Conservation (phyloP, 2,329 filamentous ascomycete species). For the Sarocladiaceae sp. region DNA sequence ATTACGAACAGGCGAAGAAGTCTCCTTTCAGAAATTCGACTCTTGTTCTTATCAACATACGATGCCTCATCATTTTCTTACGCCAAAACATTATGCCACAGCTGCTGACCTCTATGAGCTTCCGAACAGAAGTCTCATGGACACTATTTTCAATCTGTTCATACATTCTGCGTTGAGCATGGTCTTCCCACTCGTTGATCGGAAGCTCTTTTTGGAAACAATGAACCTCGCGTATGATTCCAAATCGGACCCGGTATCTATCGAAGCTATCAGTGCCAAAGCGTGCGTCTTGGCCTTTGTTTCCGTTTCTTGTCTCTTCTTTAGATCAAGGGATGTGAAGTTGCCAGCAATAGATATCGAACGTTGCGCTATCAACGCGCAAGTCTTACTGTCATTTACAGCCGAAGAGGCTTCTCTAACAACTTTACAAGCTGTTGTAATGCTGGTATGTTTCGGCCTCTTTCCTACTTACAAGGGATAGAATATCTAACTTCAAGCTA, state of each 20-base stretch:
- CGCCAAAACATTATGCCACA: neutral
- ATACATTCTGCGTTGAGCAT: conserved; percentile 24
- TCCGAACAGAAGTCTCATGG: conserved; percentile 11
- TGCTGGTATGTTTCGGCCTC: conserved; percentile 29
- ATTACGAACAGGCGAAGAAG: neutral
- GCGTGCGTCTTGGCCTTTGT: conserved; percentile 39
- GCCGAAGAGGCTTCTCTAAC: conserved; percentile 30
- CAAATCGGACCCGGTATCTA: conserved; percentile 2
- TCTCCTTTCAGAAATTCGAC: neutral
- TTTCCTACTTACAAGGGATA: neutral
- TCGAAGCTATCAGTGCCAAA: conserved; percentile 23
- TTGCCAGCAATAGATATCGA: conserved; percentile 1
- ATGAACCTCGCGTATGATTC: conserved; percentile 33
- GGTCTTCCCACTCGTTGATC: conserved; percentile 37
- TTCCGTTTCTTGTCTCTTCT: conserved; percentile 25
- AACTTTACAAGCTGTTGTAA: conserved; percentile 30
- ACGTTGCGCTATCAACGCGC: conserved; percentile 15
- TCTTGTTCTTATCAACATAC: neutral
- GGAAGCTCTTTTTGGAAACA: conserved; percentile 31
- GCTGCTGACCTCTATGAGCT: neutral
- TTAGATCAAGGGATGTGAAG: conserved; percentile 9
- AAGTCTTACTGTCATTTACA: conserved; percentile 28
- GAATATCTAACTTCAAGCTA: neutral
- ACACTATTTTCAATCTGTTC: conserved; percentile 12
- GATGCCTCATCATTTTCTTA: neutral